Evolutionary conservation across 2,329 filamentous ascomycete genomes (phyloP), one percentile per base, ranked within the genome.

Genomic region (Sporothrix variecibatus): DNA sequence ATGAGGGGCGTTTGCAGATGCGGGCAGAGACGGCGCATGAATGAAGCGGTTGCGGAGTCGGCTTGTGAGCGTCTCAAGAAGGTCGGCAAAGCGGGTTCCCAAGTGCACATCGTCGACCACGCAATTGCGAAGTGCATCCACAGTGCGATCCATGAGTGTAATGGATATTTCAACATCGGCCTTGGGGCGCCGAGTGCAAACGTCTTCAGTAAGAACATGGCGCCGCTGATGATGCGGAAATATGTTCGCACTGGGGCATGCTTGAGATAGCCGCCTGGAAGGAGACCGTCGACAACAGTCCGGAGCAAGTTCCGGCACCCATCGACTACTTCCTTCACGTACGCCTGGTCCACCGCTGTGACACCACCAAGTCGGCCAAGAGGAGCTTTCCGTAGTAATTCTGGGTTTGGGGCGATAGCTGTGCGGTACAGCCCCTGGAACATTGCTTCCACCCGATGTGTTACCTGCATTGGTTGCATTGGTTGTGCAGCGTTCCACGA

Each of bases 401-500:
- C 78, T 91, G 88, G 2, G 89, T 91, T 78, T 91, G 88, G 0
- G 89, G 89, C 5, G 89, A 91, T 20, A 91, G 82, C 77, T 78
- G 77, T 12, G 81, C 34, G 81, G 76, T 74, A 74, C 38, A 67
- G 75, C 46, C 56, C 75, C 72, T 74, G 74, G n/a, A 20, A 40
- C 78, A 58, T 80, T 82, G 49, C 81, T 53, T 23, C 17, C 65
- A 6, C 23, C 38, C 8, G 40, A 53, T 8, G 26, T 75, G n/a
- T 56, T 64, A 81, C 82, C 79, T 17, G 83, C 83, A 49, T 49
- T 49, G 43, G 15, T 49, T 26, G 51, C 51, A 74, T 85, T 85
- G 12, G 88, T 94, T 7, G 94, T 95, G 83, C 94, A 97, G 75
- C 95, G 90, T 82, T 98, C 95, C 6, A 98, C 94, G 3, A 98